Evolutionary conservation across 208 protist genomes (phyloP).

Genomic region (Tetramitus jugosus): DNA sequence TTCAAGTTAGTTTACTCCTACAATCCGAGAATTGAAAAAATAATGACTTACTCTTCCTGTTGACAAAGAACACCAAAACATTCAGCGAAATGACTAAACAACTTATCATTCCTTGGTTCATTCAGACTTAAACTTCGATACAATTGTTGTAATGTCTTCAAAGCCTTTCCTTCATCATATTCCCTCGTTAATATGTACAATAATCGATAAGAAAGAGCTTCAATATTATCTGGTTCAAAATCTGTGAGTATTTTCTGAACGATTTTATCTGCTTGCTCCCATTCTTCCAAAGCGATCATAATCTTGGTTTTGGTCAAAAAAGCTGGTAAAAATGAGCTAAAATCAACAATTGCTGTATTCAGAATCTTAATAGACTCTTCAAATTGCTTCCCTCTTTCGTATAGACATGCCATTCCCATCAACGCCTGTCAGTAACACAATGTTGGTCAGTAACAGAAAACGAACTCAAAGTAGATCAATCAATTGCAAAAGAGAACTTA

Average conservation of each 20-base stretch:
- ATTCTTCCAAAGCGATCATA: slow-evolving; percentile 76
- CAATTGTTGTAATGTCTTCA: slow-evolving; percentile 52
- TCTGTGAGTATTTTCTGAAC: slow-evolving; percentile 62
- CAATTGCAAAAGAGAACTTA: not conserved
- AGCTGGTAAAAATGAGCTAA: slow-evolving; percentile 30
- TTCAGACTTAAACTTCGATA: slow-evolving; percentile 49
- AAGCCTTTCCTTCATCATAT: slow-evolving; percentile 50
- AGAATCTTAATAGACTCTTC: slow-evolving; percentile 32
- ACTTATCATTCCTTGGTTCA: slow-evolving; percentile 64
- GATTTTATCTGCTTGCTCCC: slow-evolving; percentile 74
- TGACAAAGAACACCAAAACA: slow-evolving; percentile 61
- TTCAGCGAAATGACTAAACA: slow-evolving; percentile 58
- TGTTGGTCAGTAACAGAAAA: not conserved
- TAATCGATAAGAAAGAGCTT: slow-evolving; percentile 57
- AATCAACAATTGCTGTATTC: slow-evolving; percentile 30
- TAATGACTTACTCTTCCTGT: no score
- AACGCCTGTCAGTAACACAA: slow-evolving; percentile 10
- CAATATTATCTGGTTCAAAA: slow-evolving; percentile 56
- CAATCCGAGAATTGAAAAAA: no score
- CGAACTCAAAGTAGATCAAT: no score
- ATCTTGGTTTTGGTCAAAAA: slow-evolving; percentile 39
- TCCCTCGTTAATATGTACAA: slow-evolving; percentile 68
- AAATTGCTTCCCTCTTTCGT: slow-evolving; percentile 24
- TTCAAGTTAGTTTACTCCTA: no score
- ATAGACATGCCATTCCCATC: slow-evolving; percentile 34